Evolutionary conservation across 208 protist species (phyloP).

Genomic region (Leishmania mexicana): DNA sequence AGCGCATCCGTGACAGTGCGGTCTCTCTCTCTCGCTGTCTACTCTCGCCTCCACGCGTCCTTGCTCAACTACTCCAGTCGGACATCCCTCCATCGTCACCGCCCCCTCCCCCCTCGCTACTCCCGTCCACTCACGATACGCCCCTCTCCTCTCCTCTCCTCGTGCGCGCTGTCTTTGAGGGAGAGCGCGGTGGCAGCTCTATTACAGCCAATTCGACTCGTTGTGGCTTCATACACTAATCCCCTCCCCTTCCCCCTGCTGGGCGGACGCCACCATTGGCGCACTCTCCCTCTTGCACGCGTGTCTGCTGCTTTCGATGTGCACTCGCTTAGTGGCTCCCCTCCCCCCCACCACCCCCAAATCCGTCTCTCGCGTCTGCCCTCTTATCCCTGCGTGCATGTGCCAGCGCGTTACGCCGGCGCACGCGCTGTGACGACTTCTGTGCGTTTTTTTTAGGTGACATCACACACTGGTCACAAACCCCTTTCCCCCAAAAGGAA

Average conservation of each 20-base stretch:
- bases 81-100: background rate
- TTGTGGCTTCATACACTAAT: background rate
- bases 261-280: background rate
- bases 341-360: no score
- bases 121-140: background rate
- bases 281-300: background rate
- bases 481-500: no score
- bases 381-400: background rate
- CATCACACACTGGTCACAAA: background rate
- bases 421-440: background rate
- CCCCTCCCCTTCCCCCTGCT: background rate
- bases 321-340: background rate
- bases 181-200: background rate
- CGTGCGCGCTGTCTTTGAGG: background rate
- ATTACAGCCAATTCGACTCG: background rate
- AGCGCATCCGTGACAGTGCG: background rate
- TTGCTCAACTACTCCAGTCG: background rate
- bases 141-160: background rate
- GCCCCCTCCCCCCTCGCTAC: background rate
- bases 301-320: background rate
- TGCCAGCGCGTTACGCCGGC: background rate
- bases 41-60: background rate
- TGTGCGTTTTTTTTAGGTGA: background rate
- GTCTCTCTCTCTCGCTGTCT: background rate
- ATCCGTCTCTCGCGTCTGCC: background rate